Percentiles rank a stretch among this genome's conserved stretches.
These are phyloP conservation scores for Elongisporangium prolatum DNA, from an alignment of 352 stramenopile species.

Conservation along the genomic window DNA sequence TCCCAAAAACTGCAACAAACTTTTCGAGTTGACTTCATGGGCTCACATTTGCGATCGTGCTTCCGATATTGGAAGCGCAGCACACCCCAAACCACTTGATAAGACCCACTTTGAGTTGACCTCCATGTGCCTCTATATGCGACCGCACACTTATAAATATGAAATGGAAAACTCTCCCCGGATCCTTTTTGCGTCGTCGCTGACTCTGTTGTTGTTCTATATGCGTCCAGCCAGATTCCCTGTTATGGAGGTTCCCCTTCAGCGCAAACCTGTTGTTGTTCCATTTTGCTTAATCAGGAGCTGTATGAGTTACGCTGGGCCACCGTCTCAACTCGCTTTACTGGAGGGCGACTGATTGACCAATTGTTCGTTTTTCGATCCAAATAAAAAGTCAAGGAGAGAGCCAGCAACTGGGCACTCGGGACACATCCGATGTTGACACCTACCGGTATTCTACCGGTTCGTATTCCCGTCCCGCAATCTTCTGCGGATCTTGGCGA, in stretches of 20 bases:
- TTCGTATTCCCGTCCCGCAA: not conserved
- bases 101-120: not conserved
- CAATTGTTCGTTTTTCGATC: not conserved
- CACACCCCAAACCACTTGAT: not conserved
- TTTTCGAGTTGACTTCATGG: not conserved
- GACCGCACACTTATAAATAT: not conserved
- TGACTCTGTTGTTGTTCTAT: not conserved
- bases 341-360: not conserved
- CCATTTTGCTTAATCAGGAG: not conserved
- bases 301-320: not conserved
- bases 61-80: not conserved
- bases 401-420: not conserved
- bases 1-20: not conserved
- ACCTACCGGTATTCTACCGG: not conserved
- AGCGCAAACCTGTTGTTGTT: not conserved
- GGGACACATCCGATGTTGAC: not conserved
- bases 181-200: not conserved
- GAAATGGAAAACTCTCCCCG: not conserved
- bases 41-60: not conserved
- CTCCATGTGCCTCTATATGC: not conserved
- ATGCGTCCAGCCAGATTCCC: not conserved
- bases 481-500: not conserved
- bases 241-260: not conserved
- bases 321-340: not conserved
- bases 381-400: not conserved